A percentile compares a stretch with the other conserved stretches of the same genome.
Conservation (phyloP, 2,329 filamentous ascomycete genomes). For the Alternaria brassicicola region DNA sequence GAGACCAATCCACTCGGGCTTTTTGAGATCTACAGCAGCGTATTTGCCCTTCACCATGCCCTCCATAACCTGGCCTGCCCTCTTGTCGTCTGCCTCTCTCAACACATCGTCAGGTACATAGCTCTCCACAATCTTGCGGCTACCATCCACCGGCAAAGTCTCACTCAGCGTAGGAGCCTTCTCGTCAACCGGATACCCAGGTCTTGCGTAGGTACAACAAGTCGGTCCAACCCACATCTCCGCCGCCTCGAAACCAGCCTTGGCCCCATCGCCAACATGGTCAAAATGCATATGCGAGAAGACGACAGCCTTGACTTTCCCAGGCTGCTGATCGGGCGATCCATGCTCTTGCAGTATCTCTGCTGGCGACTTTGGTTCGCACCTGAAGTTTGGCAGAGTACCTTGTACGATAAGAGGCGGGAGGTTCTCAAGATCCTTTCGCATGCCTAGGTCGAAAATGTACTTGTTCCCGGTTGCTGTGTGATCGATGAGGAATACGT, state of each 20-base stretch:
- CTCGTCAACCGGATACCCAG: conserved; percentile 35
- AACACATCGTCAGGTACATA: conserved; percentile 40
- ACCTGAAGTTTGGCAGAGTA: conserved; percentile 50
- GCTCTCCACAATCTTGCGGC: conserved; percentile 50
- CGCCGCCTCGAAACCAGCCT: conserved; percentile 44
- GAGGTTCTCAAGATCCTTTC: conserved; percentile 51
- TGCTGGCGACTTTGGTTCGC: conserved; percentile 34
- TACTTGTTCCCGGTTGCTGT: conserved; percentile 43
- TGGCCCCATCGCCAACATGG: conserved; percentile 49
- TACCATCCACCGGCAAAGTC: conserved; percentile 51
- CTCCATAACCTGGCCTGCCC: conserved; percentile 33
- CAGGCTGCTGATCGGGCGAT: conserved; percentile 38
- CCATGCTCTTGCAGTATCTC: conserved; percentile 37
- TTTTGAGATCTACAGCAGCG: conserved; percentile 34
- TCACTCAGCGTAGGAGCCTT: conserved; percentile 47
- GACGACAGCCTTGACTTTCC: conserved; percentile 51
- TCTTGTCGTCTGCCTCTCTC: conserved; percentile 26
- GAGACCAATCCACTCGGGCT: conserved; percentile 46
- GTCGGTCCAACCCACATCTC: conserved; percentile 50
- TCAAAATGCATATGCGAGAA: conserved; percentile 51
- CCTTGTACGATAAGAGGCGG: conserved; percentile 51
- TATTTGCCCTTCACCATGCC: conserved; percentile 35
- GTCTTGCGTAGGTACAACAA: conserved; percentile 39
- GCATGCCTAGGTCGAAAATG: conserved; percentile 63
- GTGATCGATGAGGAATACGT: conserved; percentile 42